These are phyloP conservation scores for Phialophora verrucosa DNA, from an alignment of 2,329 filamentous ascomycete species.

Conservation along the genomic window DNA sequence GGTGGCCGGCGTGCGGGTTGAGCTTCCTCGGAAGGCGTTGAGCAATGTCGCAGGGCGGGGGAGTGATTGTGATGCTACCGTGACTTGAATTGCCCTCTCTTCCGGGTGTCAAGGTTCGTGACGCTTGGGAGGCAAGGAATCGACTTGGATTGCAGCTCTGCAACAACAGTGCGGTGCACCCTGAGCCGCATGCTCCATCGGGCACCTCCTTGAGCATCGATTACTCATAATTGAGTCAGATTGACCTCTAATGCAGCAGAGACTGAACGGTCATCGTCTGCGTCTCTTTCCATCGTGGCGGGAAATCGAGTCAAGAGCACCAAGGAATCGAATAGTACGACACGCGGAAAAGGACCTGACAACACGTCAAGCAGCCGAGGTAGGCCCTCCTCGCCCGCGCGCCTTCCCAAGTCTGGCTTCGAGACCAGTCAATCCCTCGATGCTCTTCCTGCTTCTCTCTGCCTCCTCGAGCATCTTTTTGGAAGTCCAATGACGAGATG, in stretches of 20 bases:
- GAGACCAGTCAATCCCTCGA: background rate
- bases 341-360: background rate
- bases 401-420: background rate
- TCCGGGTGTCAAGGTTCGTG: background rate
- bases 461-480: background rate
- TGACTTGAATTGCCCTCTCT: background rate
- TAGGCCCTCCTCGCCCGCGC: background rate
- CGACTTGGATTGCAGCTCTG: background rate
- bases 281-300: background rate
- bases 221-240: constrained; percentile 1
- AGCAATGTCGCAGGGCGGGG: background rate
- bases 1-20: background rate
- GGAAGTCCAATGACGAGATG: background rate
- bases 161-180: background rate
- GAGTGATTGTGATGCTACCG: background rate
- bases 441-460: background rate
- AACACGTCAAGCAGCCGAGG: background rate
- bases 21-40: background rate
- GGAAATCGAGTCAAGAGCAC: background rate
- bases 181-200: background rate
- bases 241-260: background rate
- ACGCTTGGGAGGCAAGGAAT: background rate
- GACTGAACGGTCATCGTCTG: background rate
- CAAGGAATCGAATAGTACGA: background rate
- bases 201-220: background rate